Conservation (phyloP, 768 basidiomycete species). For the Lactarius quietus region DNA sequence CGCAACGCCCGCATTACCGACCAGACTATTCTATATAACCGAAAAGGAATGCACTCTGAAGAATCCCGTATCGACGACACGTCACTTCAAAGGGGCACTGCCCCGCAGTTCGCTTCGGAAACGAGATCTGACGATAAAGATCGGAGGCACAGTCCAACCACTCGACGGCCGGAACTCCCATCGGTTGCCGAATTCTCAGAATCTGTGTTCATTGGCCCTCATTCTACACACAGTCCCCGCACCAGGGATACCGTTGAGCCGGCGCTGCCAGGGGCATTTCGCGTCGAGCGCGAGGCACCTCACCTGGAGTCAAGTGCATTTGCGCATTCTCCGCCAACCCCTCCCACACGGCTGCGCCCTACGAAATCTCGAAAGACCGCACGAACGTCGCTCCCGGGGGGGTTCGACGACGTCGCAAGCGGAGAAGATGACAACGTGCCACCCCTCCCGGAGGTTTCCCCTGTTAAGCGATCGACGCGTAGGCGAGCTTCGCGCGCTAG, state of each 20-base stretch:
- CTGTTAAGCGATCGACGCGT: conserved; percentile 23
- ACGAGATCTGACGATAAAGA: not conserved
- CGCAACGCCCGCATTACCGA: conserved; percentile 1
- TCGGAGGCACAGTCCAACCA: not conserved
- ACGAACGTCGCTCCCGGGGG: conserved; percentile 15
- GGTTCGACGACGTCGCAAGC: conserved; percentile 17
- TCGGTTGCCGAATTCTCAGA: conserved; percentile 20
- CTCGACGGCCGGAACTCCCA: not conserved
- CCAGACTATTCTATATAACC: not conserved
- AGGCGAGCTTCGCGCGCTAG: conserved; percentile 11
- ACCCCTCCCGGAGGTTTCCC: conserved; percentile 18
- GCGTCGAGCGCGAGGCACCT: conserved; percentile 2
- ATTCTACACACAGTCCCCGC: not conserved
- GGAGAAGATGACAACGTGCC: conserved; percentile 25
- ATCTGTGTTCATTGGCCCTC: conserved; percentile 12
- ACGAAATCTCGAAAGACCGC: conserved; percentile 20
- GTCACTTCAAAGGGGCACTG: not conserved
- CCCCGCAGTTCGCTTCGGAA: not conserved
- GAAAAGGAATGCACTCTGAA: not conserved
- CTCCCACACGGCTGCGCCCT: conserved; percentile 16
- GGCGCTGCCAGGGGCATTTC: conserved; percentile 18
- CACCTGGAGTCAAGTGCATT: conserved; percentile 2
- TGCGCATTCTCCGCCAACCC: conserved; percentile 21
- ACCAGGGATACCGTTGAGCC: conserved; percentile 18
- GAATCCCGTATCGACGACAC: not conserved